phyloP scores from a whole-genome alignment of 768 basidiomycete genomes.

The Trametes cinnabarina region DNA sequence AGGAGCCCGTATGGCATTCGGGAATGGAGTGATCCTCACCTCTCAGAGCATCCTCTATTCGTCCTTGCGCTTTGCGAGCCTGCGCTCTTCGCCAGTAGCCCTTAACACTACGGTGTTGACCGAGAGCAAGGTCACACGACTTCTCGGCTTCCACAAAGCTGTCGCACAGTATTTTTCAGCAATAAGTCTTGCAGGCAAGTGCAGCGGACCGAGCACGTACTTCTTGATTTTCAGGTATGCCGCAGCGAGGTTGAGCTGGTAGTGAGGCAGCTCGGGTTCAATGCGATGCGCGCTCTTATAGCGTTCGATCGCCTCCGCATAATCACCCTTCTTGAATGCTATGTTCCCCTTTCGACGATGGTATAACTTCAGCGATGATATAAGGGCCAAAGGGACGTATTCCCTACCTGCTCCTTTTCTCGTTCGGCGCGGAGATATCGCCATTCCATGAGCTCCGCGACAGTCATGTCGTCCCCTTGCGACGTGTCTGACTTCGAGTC shows the following conservation, averaged over 20 bases:
- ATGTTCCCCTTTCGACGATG: conserved; percentile 63
- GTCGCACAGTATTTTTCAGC: not conserved
- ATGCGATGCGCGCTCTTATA: conserved; percentile 62
- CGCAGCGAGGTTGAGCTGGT: conserved; percentile 74
- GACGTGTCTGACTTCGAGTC: conserved; percentile 27
- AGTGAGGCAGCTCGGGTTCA: conserved; percentile 72
- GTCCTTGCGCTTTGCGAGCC: conserved; percentile 60
- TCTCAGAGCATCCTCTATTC: conserved; percentile 56
- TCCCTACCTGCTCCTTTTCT: conserved; percentile 64
- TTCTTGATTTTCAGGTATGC: conserved; percentile 68
- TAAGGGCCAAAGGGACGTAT: not conserved
- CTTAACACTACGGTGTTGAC: conserved; percentile 66
- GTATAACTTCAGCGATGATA: not conserved
- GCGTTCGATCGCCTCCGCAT: conserved; percentile 48
- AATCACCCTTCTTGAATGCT: conserved; percentile 66
- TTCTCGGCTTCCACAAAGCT: conserved; percentile 74
- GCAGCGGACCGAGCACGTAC: conserved; percentile 41
- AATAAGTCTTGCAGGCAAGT: not conserved
- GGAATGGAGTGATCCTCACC: conserved; percentile 35
- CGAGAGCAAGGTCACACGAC: conserved; percentile 63
- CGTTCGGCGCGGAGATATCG: conserved; percentile 67
- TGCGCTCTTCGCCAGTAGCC: conserved; percentile 69
- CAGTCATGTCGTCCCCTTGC: conserved; percentile 56
- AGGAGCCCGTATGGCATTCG: too few species aligned
- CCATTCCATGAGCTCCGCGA: conserved; percentile 74